Base-by-base conservation (phyloP, 352 stramenopile species). In the Phytophthora constricta region DNA sequence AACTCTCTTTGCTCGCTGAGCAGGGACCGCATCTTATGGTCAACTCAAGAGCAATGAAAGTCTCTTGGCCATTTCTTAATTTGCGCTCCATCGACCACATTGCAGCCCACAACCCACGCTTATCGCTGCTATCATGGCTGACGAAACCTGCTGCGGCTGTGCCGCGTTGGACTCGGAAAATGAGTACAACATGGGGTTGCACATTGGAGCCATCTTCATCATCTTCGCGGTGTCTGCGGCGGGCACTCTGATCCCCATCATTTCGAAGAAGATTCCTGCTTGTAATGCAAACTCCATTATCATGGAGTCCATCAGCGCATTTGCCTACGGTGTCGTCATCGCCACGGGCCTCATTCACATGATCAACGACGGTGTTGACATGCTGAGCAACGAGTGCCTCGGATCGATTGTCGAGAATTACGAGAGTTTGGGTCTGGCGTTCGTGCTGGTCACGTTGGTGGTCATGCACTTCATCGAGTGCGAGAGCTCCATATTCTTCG, bases 291-390 rank as follows among this genome's bases (percentile, higher is more conserved):
- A 77, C 17, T 65, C 69, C 14, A 62, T 79, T 7, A 31, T 75
- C 9, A 74, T 88, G 54, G 67, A 81, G 39, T 72, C 62, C 28
- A 68, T 87, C 31, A 74, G 82, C 26, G 61, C 77, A 1, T 84
- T 90, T 31, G 76, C 76, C 7, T 83, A 80, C 54, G 84, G 84
- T 48, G 80, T 89, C 3, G 78, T 92, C 39, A 70, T 91, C 31
- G 37, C 67, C 42, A 89, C 82, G 25, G 77, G 75, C 13, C 66
- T 90, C n/a, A 87, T 92, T 33, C 84, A 92, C 60, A 87, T 90
- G 70, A 69, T 88, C 34, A 80, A 74, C 43, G 79, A 87, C 28
- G 80, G 70, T 20, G 59, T 80, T 27, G 71, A 82, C 22, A 80
- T 72, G 47, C 68, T 92, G 16, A 77, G 72, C 31, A 58, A 89